Percentiles rank a stretch among this genome's conserved stretches.
Evolutionary conservation across 306 rosid genomes (phyloP).

Genomic region (Vigna nakashimae): DNA sequence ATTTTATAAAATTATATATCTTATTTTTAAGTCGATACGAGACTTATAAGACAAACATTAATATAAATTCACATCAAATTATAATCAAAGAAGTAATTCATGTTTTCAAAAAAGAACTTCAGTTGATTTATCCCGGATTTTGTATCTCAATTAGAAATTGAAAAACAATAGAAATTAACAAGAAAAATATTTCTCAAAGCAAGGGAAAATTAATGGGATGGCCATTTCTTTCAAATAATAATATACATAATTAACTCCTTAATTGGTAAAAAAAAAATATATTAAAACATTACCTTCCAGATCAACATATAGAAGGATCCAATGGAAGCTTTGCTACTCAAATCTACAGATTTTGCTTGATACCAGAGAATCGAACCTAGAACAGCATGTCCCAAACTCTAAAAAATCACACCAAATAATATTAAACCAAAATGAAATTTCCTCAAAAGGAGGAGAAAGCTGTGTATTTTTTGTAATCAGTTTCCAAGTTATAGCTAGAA

Average conservation of each 20-base stretch:
- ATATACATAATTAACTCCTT: not conserved
- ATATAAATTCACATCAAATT: too few relatives aligned
- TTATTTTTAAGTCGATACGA: too few relatives aligned
- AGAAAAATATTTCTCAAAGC: not conserved
- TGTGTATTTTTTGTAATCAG: not conserved
- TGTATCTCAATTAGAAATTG: not conserved
- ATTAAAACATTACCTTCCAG: conserved; percentile 69
- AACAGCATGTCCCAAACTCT: conserved; percentile 67
- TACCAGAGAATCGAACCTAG: conserved; percentile 70
- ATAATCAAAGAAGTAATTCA: not conserved
- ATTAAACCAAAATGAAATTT: not conserved
- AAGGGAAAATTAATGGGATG: not conserved
- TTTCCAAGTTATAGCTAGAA: not conserved
- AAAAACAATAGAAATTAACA: not conserved
- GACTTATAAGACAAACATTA: too few relatives aligned
- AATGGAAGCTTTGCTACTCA: conserved; percentile 67
- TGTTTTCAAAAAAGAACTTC: not conserved
- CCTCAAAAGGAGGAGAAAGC: too few relatives aligned
- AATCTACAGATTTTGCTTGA: conserved; percentile 69
- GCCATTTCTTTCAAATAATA: not conserved
- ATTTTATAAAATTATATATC: too few relatives aligned
- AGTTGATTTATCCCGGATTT: not conserved
- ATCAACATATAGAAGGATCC: conserved; percentile 76
- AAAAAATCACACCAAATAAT: conserved; percentile 28
- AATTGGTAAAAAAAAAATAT: not conserved